Conservation (phyloP, 164 flowering plant genomes). For the Annona squamosa region DNA sequence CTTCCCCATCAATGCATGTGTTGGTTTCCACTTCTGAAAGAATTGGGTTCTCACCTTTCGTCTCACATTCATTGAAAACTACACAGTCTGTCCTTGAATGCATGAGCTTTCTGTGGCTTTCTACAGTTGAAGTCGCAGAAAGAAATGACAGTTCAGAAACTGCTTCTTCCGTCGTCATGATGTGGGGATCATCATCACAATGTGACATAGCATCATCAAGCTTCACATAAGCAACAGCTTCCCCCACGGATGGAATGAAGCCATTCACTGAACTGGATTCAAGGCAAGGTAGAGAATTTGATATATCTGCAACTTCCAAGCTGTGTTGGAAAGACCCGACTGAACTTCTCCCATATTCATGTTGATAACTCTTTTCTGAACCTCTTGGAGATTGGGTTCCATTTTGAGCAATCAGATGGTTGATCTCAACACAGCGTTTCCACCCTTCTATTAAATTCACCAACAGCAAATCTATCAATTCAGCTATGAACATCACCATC, state of each 20-base stretch:
- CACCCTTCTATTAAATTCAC: slow-evolving; percentile 51
- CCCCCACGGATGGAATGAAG: slow-evolving; percentile 11
- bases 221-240: slow-evolving; percentile 10
- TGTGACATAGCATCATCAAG: slow-evolving; percentile 17
- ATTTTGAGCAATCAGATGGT: slow-evolving; percentile 22
- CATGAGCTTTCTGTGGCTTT: slow-evolving; percentile 11
- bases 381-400: slow-evolving; percentile 11
- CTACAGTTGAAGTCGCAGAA: slow-evolving; percentile 30
- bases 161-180: slow-evolving; percentile 16
- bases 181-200: slow-evolving; percentile 15
- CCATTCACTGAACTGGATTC: slow-evolving; percentile 17
- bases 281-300: slow-evolving; percentile 10
- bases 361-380: slow-evolving; percentile 1
- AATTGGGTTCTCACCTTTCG: slow-evolving; percentile 8
- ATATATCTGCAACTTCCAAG: slow-evolving; percentile 13
- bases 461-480: slow-evolving; percentile 57
- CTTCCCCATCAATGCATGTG: slow-evolving; percentile 5
- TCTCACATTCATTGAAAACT: slow-evolving; percentile 13
- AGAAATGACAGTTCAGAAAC: slow-evolving; percentile 30
- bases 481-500: slow-evolving; percentile 69
- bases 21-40: slow-evolving; percentile 10
- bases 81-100: slow-evolving; percentile 15
- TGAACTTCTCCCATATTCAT: slow-evolving; percentile 11
- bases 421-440: slow-evolving; percentile 38
- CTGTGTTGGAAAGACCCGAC: slow-evolving; percentile 17